These are phyloP conservation scores for Eucalyptus sp. DNA, from an alignment of 345 rosid genomes.

Conservation along the genomic window DNA sequence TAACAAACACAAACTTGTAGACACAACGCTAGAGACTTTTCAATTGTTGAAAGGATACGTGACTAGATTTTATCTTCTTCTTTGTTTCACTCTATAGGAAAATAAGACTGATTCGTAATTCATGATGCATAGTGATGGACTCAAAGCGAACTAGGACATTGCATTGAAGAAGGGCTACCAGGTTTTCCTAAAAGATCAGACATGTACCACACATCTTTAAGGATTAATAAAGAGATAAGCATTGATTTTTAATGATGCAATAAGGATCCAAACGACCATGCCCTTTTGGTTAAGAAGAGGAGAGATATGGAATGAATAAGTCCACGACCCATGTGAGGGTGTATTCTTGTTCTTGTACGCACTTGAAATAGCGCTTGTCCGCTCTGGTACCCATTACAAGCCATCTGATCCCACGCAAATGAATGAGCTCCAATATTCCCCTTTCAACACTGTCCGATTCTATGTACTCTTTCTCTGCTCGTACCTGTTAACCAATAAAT, in stretches of 20 bases:
- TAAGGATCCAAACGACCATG: neutral
- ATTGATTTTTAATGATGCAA: neutral
- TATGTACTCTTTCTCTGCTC: neutral
- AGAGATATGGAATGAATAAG: neutral
- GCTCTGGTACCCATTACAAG: neutral
- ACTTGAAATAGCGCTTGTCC: neutral
- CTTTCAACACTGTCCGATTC: neutral
- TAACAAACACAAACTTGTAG: neutral
- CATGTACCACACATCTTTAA: neutral
- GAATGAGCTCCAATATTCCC: neutral
- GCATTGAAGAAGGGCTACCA: neutral
- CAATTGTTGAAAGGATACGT: neutral
- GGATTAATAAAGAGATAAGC: neutral
- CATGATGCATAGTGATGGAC: neutral
- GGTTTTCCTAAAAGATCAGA: neutral
- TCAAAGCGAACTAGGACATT: neutral
- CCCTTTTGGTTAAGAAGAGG: neutral
- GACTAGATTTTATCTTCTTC: neutral
- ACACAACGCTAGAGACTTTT: neutral
- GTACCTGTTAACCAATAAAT: neutral
- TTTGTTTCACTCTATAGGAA: neutral
- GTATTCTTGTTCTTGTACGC: neutral
- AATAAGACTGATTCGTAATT: neutral
- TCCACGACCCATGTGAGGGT: neutral
- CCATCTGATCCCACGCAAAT: neutral